A percentile compares a stretch with the other conserved stretches of the same genome.
These are phyloP conservation scores for Diaporthe ampelina DNA, from an alignment of 2,329 filamentous ascomycete species.

Conservation along the genomic window DNA sequence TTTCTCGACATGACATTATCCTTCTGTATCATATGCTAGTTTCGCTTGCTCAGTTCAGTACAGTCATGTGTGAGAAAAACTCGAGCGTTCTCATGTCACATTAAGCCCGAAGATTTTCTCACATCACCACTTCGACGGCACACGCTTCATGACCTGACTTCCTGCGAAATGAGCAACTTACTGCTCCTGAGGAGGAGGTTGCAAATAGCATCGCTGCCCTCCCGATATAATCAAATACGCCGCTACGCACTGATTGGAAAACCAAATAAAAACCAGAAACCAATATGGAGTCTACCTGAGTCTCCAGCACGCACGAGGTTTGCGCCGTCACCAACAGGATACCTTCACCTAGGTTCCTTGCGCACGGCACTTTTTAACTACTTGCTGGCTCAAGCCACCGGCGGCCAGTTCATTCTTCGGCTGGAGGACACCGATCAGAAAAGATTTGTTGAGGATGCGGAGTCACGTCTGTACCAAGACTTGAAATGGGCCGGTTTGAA, in stretches of 20 bases:
- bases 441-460: slow-evolving; percentile 84
- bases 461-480: slow-evolving; percentile 82
- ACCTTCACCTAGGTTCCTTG: slow-evolving; percentile 91
- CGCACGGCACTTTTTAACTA: slow-evolving; percentile 97
- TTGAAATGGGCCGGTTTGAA: slow-evolving; percentile 88
- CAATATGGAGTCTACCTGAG: slow-evolving; percentile 58
- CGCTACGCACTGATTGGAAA: slow-evolving; percentile 45
- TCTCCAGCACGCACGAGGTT: slow-evolving; percentile 84
- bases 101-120: slow-evolving; percentile 15
- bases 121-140: neutral
- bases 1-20: no score
- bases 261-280: slow-evolving; percentile 43
- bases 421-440: slow-evolving; percentile 97
- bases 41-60: no score
- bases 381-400: slow-evolving; percentile 86
- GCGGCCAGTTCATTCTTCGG: slow-evolving; percentile 89
- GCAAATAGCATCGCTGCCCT: slow-evolving; percentile 35
- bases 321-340: slow-evolving; percentile 94
- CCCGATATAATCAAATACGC: slow-evolving; percentile 40
- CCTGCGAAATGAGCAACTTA: slow-evolving; percentile 42
- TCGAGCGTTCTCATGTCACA: neutral
- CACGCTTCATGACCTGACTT: slow-evolving; percentile 23
- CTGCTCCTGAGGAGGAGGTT: slow-evolving; percentile 42
- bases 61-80: neutral
- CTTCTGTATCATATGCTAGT: neutral